Percentiles rank a stretch among this genome's conserved stretches.
Evolutionary conservation across 768 basidiomycete genomes (phyloP).

Genomic region (Rhizopogon sp.): DNA sequence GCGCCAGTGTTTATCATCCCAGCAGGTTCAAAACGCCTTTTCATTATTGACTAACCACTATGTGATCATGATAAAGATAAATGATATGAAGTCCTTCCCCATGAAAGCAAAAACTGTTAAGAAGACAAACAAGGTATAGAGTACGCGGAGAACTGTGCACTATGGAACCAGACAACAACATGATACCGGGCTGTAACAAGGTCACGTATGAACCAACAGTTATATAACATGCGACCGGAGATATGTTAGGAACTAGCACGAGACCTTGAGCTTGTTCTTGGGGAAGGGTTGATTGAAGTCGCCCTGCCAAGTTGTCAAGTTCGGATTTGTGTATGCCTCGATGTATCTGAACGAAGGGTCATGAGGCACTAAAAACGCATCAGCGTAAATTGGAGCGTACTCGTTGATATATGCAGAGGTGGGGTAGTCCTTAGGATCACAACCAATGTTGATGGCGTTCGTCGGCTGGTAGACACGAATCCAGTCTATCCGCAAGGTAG

Average conservation of each 20-base stretch:
- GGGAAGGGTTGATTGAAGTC: conserved; percentile 66
- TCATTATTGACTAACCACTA: not conserved
- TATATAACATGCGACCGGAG: not conserved
- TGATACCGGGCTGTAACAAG: conserved; percentile 2
- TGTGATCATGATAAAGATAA: conserved; percentile 3
- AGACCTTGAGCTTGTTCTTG: conserved; percentile 55
- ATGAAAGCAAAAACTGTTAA: not conserved
- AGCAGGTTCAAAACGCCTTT: not conserved
- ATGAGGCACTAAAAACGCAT: not conserved
- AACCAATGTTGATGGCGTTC: conserved; percentile 71
- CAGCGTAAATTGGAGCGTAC: conserved; percentile 29
- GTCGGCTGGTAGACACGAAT: conserved; percentile 86
- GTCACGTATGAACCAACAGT: conserved; percentile 5
- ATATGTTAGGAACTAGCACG: conserved; percentile 39
- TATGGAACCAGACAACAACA: conserved; percentile 10
- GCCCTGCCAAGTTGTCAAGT: conserved; percentile 69
- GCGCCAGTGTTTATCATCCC: not conserved
- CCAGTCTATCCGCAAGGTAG: conserved; percentile 76
- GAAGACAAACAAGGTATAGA: not conserved
- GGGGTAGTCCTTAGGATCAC: conserved; percentile 75
- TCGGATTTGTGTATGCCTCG: conserved; percentile 79
- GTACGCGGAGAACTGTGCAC: not conserved
- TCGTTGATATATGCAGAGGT: conserved; percentile 78
- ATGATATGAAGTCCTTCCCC: not conserved
- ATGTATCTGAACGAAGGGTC: conserved; percentile 32